A percentile compares a stretch with the other conserved stretches of the same genome.
Conservation (phyloP, 305 asterid species). For the Coffea humblotiana region DNA sequence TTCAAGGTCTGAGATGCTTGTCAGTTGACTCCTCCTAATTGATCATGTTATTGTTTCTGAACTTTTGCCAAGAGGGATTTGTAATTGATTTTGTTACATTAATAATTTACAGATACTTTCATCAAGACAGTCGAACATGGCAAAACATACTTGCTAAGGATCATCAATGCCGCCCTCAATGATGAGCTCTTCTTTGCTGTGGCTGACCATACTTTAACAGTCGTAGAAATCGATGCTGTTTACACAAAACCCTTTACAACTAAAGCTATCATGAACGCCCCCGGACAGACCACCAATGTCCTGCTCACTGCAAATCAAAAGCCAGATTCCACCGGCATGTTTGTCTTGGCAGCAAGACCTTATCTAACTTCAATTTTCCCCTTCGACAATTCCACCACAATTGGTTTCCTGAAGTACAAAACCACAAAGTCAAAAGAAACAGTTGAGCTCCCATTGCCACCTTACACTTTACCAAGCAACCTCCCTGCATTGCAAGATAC, state of each 20-base stretch:
- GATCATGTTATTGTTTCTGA: too few relatives aligned
- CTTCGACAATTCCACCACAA: constrained; percentile 63
- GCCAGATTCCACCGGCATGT: constrained; percentile 29
- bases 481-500: constrained; percentile 62
- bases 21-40: too few relatives aligned
- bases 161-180: constrained; percentile 71
- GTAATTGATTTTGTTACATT: not conserved
- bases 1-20: too few relatives aligned
- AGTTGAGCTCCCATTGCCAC: constrained; percentile 19
- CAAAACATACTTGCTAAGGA: constrained; percentile 65
- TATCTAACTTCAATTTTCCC: constrained; percentile 68
- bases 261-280: constrained; percentile 61
- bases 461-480: constrained; percentile 45
- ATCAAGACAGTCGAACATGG: constrained; percentile 46
- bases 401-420: constrained; percentile 59
- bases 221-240: constrained; percentile 64
- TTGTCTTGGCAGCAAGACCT: constrained; percentile 77
- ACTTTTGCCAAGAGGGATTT: too few relatives aligned
- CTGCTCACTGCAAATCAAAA: constrained; percentile 57
- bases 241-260: constrained; percentile 71
- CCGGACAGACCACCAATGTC: constrained; percentile 77
- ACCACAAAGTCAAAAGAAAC: not conserved
- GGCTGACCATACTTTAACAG: constrained; percentile 59
- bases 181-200: constrained; percentile 76
- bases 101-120: constrained; percentile 48